Percentiles rank a stretch among this genome's conserved stretches.
Evolutionary conservation across 2,329 filamentous ascomycete genomes (phyloP).

Genomic region (Endoconidiophora polonica): DNA sequence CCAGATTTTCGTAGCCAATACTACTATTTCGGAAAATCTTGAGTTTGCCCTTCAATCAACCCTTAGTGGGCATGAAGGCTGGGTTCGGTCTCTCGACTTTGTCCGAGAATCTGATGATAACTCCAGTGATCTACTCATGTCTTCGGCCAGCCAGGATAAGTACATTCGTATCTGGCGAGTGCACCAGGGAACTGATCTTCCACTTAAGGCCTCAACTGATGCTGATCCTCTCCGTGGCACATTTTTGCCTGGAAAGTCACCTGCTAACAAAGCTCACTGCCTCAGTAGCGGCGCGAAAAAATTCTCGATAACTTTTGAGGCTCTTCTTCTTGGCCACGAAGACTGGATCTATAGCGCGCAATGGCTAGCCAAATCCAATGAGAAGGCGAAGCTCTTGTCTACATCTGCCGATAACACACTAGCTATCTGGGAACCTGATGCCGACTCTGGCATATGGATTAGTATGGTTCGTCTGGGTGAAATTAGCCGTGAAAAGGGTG

Average conservation of each 20-base stretch:
- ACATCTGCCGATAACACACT: conserved; percentile 92
- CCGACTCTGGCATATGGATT: conserved; percentile 76
- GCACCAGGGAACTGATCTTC: conserved; percentile 50
- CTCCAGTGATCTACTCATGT: conserved; percentile 57
- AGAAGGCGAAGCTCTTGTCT: conserved; percentile 58
- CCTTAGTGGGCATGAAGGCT: conserved; percentile 80
- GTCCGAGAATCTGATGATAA: conserved; percentile 29
- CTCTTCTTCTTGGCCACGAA: conserved; percentile 82
- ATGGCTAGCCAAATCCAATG: conserved; percentile 39
- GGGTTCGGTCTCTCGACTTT: conserved; percentile 78
- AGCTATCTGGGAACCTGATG: conserved; percentile 79
- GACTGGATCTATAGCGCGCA: conserved; percentile 91
- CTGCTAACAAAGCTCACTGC: conserved; percentile 79
- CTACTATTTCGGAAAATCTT: conserved; percentile 19
- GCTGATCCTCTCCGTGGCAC: conserved; percentile 40
- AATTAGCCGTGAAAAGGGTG: conserved; percentile 86
- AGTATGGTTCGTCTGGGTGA: conserved; percentile 75
- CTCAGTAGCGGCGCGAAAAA: conserved; percentile 45
- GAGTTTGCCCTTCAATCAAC: conserved; percentile 59
- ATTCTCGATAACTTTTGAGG: conserved; percentile 82
- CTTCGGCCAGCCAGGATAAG: conserved; percentile 93
- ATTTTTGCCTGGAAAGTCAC: conserved; percentile 48
- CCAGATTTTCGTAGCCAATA: conserved; percentile 54
- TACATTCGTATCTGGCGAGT: conserved; percentile 90
- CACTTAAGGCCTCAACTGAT: conserved; percentile 33